Conservation (phyloP, 306 rosid species). For the Prunus fruticosa region DNA sequence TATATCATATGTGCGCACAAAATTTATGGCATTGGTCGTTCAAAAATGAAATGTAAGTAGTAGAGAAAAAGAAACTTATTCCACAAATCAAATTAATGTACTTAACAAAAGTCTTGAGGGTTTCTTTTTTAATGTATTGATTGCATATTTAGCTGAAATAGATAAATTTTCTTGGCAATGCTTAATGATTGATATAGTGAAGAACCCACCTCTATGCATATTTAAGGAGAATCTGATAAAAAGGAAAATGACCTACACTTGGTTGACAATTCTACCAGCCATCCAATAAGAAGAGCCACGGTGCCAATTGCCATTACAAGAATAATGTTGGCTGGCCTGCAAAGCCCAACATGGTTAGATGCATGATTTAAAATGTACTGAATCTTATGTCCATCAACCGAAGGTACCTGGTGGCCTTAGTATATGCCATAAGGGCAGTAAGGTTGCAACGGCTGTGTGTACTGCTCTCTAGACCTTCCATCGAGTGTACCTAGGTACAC, state of each 20-base stretch:
- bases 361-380: constrained; percentile 1
- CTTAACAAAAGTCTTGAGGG: not conserved
- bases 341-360: constrained; percentile 20
- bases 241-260: constrained; percentile 38
- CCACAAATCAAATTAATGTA: not conserved
- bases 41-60: not conserved
- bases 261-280: constrained; percentile 48
- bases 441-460: constrained; percentile 74
- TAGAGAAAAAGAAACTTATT: not conserved
- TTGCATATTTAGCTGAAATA: not conserved
- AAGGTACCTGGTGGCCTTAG: constrained; percentile 80
- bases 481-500: constrained; percentile 70
- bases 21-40: not conserved
- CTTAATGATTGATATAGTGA: not conserved
- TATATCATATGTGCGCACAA: not conserved
- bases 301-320: constrained; percentile 48
- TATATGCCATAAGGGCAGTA: constrained; percentile 86
- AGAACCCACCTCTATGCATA: constrained; percentile 36
- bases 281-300: constrained; percentile 46
- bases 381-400: constrained; percentile 2
- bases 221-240: constrained; percentile 30
- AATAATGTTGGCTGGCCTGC: constrained; percentile 48
- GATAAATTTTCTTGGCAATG: not conserved
- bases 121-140: not conserved
- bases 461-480: constrained; percentile 80